Evolutionary conservation across 179 eudicot species (phyloP), one percentile per base, ranked within the genome.

Genomic region (Beta lomatogona): DNA sequence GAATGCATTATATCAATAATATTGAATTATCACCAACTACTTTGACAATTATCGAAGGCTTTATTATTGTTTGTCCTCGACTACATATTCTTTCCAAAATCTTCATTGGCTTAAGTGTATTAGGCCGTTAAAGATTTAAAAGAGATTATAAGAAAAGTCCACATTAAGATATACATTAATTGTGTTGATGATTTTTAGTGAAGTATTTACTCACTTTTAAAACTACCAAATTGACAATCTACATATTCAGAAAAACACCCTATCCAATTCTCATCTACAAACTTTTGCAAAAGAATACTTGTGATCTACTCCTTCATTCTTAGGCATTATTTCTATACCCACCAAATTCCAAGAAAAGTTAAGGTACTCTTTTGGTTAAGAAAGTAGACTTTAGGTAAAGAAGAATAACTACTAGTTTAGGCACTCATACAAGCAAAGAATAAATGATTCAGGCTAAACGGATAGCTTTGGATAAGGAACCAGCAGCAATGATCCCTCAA

Each of bases 401-500:
- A 67, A 31, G 74, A 80, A 80, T 57, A 60, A 77, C 72, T 57
- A 75, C 75, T 22, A 66, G 60, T 45, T 69, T 36, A 55, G 65
- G 79, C 71, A 77, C 53, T n/a, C 81, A 59, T 82, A 28, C 65
- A 60, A 75, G 28, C 72, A 60, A 71, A 61, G 64, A 48, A 22
- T 41, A 65, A 36, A 82, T 78, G 21, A 71, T 59, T 76, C 36
- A 61, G 25, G 68, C 61, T 68, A n/a, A 79, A 70, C 61, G 73
- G 80, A 79, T 75, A 69, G n/a, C 70, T 69, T 59, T 60, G 72
- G 66, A 77, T 60, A 79, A 76, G 80, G 77, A 71, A 31, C 76
- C 21, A 75, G 28, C 60, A 69, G 69, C 11, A 58, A 70, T 11
- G 61, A 19, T 50, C 10, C 63, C 9, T 66, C 63, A 80, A 80